Percentiles rank a stretch among this genome's conserved stretches.
These are phyloP conservation scores for Plasmodium gallinaceum DNA, from an alignment of 169 alveolate genomes.

Conservation along the genomic window DNA sequence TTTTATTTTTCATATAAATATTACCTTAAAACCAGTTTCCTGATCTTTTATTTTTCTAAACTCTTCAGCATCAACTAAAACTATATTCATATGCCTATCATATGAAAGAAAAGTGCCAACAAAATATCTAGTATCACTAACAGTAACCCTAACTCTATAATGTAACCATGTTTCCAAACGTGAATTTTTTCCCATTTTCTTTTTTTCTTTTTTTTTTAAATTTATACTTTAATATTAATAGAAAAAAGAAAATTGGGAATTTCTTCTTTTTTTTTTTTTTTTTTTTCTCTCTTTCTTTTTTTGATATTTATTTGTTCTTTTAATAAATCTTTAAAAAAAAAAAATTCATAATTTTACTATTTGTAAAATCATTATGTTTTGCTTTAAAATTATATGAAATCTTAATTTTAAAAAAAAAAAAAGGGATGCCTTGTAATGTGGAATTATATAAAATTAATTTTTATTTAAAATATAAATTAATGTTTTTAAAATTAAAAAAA, in stretches of 20 bases:
- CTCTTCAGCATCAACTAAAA: constrained; percentile 98
- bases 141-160: constrained; percentile 95
- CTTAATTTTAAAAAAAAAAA: no score
- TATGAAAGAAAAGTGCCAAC: constrained; percentile 99
- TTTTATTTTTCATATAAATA: constrained; percentile 18
- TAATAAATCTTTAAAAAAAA: not conserved
- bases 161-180: constrained; percentile 97
- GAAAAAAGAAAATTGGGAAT: no score
- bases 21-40: constrained; percentile 77
- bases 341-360: no score
- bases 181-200: constrained; percentile 86
- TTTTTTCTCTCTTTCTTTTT: constrained; percentile 1
- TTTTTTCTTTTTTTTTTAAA: not conserved
- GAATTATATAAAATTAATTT: no score
- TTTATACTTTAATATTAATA: no score
- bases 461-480: not conserved
- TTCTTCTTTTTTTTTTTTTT: not conserved
- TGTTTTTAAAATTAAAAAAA: not conserved
- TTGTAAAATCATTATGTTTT: no score
- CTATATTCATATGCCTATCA: constrained; percentile 98
- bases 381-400: no score
- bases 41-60: constrained; percentile 91
- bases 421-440: no score
- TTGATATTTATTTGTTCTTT: not conserved
- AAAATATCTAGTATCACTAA: constrained; percentile 95